These are phyloP conservation scores for Chlamydomonas eustigma DNA, from an alignment of 139 green algal genomes.

Conservation along the genomic window DNA sequence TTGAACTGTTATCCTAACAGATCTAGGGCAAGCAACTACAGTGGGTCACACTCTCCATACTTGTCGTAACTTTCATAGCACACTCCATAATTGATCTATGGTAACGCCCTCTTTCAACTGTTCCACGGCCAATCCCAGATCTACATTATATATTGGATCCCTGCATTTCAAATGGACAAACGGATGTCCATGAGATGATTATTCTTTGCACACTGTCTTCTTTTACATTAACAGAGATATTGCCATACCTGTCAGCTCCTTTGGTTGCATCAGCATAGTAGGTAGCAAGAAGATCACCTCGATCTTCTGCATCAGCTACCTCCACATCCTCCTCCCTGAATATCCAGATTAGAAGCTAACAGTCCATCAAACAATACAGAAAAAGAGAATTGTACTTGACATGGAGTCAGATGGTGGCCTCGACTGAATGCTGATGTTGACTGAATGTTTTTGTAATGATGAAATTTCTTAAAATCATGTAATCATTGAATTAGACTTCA, in stretches of 20 bases:
- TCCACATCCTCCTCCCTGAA: conserved; percentile 56
- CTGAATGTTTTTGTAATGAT: too few relatives aligned
- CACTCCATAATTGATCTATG: conserved; percentile 61
- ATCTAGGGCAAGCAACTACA: too few relatives aligned
- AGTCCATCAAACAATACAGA: too few relatives aligned
- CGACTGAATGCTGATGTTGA: too few relatives aligned
- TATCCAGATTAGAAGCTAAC: too few relatives aligned
- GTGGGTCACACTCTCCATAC: background rate
- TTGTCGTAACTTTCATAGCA: conserved; percentile 56
- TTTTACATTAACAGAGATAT: too few relatives aligned
- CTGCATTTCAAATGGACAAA: background rate
- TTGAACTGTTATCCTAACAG: too few relatives aligned
- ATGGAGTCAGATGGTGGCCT: too few relatives aligned
- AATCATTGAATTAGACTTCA: too few relatives aligned
- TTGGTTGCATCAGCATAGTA: conserved; percentile 60
- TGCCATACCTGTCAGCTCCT: conserved; percentile 6
- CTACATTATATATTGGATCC: conserved; percentile 49
- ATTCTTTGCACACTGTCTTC: too few relatives aligned
- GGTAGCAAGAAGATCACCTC: conserved; percentile 46
- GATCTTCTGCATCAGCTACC: conserved; percentile 41
- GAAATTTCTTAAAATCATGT: too few relatives aligned
- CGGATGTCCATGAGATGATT: background rate
- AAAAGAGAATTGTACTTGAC: too few relatives aligned
- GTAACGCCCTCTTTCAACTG: conserved; percentile 48
- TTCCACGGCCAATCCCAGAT: conserved; percentile 67